phyloP scores from a whole-genome alignment of 768 basidiomycete genomes.

The Cystofilobasidium capitatum region DNA sequence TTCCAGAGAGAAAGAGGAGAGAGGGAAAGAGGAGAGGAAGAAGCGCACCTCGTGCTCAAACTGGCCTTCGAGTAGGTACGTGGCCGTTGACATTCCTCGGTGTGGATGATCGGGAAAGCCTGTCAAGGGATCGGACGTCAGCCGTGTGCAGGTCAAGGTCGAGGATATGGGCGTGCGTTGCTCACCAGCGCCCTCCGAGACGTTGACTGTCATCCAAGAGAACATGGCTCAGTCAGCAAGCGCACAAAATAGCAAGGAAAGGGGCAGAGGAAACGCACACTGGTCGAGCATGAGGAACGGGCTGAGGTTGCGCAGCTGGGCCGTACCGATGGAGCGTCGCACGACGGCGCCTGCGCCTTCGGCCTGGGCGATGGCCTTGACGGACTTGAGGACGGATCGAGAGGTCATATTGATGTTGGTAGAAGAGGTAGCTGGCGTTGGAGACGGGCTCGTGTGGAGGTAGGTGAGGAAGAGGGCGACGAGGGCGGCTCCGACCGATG shows the following conservation, averaged over 20 bases:
- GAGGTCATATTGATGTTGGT: conserved; percentile 27
- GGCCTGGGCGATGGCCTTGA: conserved; percentile 58
- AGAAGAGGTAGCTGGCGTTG: neutral
- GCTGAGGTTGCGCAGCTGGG: conserved; percentile 62
- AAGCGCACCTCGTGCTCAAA: conserved; percentile 3
- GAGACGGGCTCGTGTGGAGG: neutral
- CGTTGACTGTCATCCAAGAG: conserved; percentile 47
- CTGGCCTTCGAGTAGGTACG: conserved; percentile 75
- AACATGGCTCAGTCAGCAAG: conserved; percentile 19
- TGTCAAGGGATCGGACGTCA: neutral
- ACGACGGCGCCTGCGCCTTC: conserved; percentile 71
- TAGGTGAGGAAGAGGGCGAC: neutral
- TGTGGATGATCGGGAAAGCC: conserved; percentile 8
- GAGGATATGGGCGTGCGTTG: too few relatives aligned
- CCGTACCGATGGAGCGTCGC: conserved; percentile 72
- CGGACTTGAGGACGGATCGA: conserved; percentile 63
- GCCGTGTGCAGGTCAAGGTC: neutral
- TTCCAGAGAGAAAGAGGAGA: conserved; percentile 1
- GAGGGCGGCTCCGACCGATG: conserved; percentile 1
- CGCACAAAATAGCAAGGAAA: neutral
- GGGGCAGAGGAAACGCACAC: conserved; percentile 21
- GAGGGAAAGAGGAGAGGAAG: too few relatives aligned
- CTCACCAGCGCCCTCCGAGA: conserved; percentile 40
- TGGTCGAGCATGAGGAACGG: conserved; percentile 69
- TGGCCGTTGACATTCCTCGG: conserved; percentile 48